Evolutionary conservation across 2,329 filamentous ascomycete genomes (phyloP).

Genomic region (Microdochium bolleyi): DNA sequence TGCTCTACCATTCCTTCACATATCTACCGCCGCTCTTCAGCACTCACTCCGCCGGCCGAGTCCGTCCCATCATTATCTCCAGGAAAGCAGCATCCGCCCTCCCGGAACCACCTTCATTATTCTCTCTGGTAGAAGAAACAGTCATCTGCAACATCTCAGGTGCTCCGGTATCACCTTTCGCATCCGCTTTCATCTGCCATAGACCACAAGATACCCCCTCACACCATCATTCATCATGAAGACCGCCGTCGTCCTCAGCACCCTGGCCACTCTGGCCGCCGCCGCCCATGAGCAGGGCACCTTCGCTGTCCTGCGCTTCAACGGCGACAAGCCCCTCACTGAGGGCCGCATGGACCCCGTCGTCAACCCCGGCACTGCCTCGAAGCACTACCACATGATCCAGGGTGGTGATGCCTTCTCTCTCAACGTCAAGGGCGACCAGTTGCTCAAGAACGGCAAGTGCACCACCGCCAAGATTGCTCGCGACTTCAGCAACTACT

Average conservation of each 20-base stretch:
- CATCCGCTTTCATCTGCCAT: background rate
- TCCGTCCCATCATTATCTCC: background rate
- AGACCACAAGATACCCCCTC: background rate
- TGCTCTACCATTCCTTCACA: background rate
- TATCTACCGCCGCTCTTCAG: background rate
- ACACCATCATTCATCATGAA: slow-evolving; percentile 22
- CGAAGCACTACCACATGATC: slow-evolving; percentile 61
- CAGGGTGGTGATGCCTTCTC: slow-evolving; percentile 64
- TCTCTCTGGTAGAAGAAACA: slow-evolving; percentile 12
- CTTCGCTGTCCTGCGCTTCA: slow-evolving; percentile 65
- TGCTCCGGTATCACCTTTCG: slow-evolving; percentile 22
- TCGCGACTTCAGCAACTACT: slow-evolving; percentile 68
- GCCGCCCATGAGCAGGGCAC: slow-evolving; percentile 38
- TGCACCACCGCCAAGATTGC: slow-evolving; percentile 66
- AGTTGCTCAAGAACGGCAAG: slow-evolving; percentile 44
- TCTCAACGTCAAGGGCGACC: slow-evolving; percentile 51
- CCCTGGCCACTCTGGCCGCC: slow-evolving; percentile 30
- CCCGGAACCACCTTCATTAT: slow-evolving; percentile 13
- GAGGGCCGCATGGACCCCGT: slow-evolving; percentile 61
- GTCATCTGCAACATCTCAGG: slow-evolving; percentile 7
- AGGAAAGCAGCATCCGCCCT: background rate
- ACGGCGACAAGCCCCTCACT: slow-evolving; percentile 53
- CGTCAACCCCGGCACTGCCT: slow-evolving; percentile 48
- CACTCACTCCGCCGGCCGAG: background rate
- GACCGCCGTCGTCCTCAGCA: slow-evolving; percentile 16